A percentile compares a stretch with the other conserved stretches of the same genome.
phyloP scores from a whole-genome alignment of 2,329 filamentous ascomycete genomes.

The Pezicula carpinea region DNA sequence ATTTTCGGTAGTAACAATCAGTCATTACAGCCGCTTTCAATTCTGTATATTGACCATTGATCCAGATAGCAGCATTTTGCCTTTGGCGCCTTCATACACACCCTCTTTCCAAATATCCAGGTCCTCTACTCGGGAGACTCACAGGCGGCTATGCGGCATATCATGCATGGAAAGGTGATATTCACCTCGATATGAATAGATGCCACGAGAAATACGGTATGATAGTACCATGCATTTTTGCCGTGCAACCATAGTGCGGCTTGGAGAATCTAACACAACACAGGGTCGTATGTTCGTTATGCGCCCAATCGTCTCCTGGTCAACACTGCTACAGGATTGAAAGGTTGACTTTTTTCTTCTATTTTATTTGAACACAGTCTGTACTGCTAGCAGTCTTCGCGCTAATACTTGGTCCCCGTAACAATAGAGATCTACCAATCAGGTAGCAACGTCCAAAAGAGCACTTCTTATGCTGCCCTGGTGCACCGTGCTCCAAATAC shows the following conservation, averaged over 20 bases:
- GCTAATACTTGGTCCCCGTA: too few relatives aligned
- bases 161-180: constrained; percentile 29
- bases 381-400: too few relatives aligned
- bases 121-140: constrained; percentile 25
- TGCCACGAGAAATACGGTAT: constrained; percentile 30
- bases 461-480: constrained; percentile 61
- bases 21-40: too few relatives aligned
- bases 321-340: background rate
- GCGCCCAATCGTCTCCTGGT: constrained; percentile 13
- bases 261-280: background rate
- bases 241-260: too few relatives aligned
- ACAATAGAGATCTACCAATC: constrained; percentile 62
- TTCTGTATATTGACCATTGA: too few relatives aligned
- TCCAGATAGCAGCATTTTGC: too few relatives aligned
- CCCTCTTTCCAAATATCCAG: constrained; percentile 16
- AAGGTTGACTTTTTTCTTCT: constrained; percentile 20
- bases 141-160: constrained; percentile 22
- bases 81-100: too few relatives aligned
- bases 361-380: too few relatives aligned
- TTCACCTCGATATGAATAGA: constrained; percentile 27
- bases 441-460: constrained; percentile 56
- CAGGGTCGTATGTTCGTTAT: constrained; percentile 14
- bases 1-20: too few relatives aligned
- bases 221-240: too few relatives aligned
- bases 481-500: constrained; percentile 43